phyloP scores from a whole-genome alignment of 2,329 filamentous ascomycete genomes.

The Chrysoporthe austroafricana region DNA sequence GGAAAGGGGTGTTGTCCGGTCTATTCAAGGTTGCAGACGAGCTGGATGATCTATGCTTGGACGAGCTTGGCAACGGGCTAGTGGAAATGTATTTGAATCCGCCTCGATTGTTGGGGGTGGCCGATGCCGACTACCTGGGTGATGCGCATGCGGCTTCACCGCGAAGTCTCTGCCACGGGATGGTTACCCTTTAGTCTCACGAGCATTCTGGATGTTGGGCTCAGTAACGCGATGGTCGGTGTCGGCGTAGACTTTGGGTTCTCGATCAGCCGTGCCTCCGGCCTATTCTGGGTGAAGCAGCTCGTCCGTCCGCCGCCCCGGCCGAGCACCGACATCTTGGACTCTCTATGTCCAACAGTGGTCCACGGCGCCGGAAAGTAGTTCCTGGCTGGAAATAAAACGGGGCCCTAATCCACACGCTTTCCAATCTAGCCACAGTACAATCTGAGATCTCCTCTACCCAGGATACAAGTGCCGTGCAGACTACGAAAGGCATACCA shows the following conservation, averaged over 20 bases:
- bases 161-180: neutral
- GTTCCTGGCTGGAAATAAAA: neutral
- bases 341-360: neutral
- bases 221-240: neutral
- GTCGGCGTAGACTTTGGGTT: neutral
- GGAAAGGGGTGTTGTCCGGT: slow-evolving; percentile 23
- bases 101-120: neutral
- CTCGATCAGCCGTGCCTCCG: neutral
- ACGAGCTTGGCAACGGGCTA: neutral
- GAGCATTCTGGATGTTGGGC: neutral
- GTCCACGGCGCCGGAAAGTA: neutral
- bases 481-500: neutral
- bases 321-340: neutral
- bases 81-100: neutral
- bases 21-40: slow-evolving; percentile 11
- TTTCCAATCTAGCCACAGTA: neutral
- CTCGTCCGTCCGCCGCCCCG: too few relatives aligned
- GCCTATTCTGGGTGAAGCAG: neutral
- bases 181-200: neutral
- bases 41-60: slow-evolving; percentile 7
- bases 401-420: neutral
- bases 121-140: neutral
- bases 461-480: neutral
- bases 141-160: neutral
- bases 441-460: neutral